Percentiles rank a stretch among this genome's conserved stretches.
These are phyloP conservation scores for Tulasnella sp. DNA, from an alignment of 768 basidiomycete species.

Conservation along the genomic window DNA sequence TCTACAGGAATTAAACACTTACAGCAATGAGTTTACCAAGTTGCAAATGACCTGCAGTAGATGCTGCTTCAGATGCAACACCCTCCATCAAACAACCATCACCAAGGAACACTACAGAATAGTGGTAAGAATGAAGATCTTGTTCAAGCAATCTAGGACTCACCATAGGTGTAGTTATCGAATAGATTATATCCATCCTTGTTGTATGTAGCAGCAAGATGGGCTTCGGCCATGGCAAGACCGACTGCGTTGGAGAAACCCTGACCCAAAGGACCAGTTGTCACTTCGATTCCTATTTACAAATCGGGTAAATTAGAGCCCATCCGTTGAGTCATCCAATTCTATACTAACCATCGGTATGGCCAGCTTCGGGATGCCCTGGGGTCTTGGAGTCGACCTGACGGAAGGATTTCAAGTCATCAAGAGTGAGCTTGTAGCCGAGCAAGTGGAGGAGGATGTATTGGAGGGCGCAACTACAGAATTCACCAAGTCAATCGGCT, in stretches of 20 bases:
- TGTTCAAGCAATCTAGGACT: background rate
- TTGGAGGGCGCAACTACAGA: conserved; percentile 75
- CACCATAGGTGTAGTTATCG: conserved; percentile 83
- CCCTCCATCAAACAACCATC: conserved; percentile 98
- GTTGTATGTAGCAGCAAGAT: conserved; percentile 83
- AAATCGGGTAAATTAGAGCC: background rate
- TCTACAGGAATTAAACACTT: conserved; percentile 27
- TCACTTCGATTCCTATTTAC: conserved; percentile 61
- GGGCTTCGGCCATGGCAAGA: conserved; percentile 84
- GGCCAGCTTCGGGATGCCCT: conserved; percentile 74
- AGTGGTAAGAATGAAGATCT: conserved; percentile 9
- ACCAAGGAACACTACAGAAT: conserved; percentile 60
- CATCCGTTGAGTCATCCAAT: background rate
- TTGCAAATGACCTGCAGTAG: conserved; percentile 85
- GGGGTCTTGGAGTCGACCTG: conserved; percentile 83
- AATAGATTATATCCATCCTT: conserved; percentile 68
- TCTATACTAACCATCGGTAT: conserved; percentile 42
- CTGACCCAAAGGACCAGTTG: conserved; percentile 92
- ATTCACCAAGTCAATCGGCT: conserved; percentile 2
- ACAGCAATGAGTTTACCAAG: conserved; percentile 87
- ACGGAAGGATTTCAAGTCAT: conserved; percentile 88
- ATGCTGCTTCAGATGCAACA: conserved; percentile 83
- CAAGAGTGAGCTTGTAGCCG: conserved; percentile 83
- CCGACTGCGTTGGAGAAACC: conserved; percentile 90
- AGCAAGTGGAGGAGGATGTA: conserved; percentile 84